Percentiles rank a stretch among this genome's conserved stretches.
These are phyloP conservation scores for Geranium rotundifolium DNA, from an alignment of 345 rosid species.

Conservation along the genomic window DNA sequence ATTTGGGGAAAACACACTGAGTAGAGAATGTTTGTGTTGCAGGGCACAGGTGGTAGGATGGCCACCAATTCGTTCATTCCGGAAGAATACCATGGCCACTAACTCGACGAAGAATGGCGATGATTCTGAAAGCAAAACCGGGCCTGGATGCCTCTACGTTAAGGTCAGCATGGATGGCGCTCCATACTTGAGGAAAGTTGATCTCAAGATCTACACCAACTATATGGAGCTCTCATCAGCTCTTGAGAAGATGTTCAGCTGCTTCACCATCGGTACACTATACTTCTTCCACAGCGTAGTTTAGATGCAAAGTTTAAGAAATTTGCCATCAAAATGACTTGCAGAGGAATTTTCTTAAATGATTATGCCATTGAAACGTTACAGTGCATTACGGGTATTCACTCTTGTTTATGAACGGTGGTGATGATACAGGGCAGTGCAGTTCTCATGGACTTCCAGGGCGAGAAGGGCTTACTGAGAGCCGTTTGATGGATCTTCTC, in stretches of 20 bases:
- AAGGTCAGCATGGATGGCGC: slow-evolving; percentile 28
- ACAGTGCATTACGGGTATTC: background rate
- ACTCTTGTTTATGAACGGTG: slow-evolving; percentile 6
- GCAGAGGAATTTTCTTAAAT: no score
- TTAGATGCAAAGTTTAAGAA: background rate
- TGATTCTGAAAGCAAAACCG: background rate
- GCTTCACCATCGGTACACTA: slow-evolving; percentile 9
- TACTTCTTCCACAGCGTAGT: background rate
- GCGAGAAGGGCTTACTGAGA: background rate
- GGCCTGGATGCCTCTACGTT: slow-evolving; percentile 9
- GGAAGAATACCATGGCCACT: background rate
- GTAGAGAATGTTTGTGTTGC: background rate
- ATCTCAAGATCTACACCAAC: slow-evolving; percentile 17
- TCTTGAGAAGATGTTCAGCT: slow-evolving; percentile 23
- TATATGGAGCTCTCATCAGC: slow-evolving; percentile 22
- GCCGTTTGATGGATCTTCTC: background rate
- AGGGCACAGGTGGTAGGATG: background rate
- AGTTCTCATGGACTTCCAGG: background rate
- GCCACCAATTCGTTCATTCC: background rate
- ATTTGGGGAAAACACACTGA: slow-evolving; percentile 2
- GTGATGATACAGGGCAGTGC: background rate
- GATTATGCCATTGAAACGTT: background rate
- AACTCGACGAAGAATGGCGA: slow-evolving; percentile 1
- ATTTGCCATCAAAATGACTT: no score
- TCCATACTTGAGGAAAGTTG: slow-evolving; percentile 23